Base-by-base conservation (phyloP, 108 stramenopile species). In the Cyclotella distinguenda region DNA sequence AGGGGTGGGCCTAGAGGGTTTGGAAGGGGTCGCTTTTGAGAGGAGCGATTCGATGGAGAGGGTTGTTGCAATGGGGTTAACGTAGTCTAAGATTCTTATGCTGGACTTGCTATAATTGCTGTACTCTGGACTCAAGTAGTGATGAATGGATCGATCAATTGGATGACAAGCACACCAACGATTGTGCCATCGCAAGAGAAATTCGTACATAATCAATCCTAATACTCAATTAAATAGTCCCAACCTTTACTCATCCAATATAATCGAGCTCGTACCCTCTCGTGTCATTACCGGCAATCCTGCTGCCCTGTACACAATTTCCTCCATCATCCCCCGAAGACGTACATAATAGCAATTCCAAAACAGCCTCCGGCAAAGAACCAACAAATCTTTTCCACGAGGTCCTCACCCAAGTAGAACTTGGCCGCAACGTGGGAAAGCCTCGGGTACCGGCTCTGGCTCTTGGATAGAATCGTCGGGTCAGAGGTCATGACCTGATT, bases 1-100 rank as follows among this genome's bases (percentile, higher is more conserved):
- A 38, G 51, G 0, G 47, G 76, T 27, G 76, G 68, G 9, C 42
- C 59, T 15, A 62, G 74, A 30, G 57, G 59, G 1, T 77, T 48
- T 38, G 40, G 57, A 36, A 47, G 66, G 26, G 60, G 71, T 68
- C 55, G 66, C 43, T 56, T 33, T 39, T 56, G 36, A 38, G 22
- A 19, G 13, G 3, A 39, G 5, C 7, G 5, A 52, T 18, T 45
- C 19, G 7, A 18, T 45, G n/a, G 15, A 45, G 44, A 45, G 44
- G 15, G 19, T 5, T 4, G 15, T 45, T n/a, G n/a, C n/a, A n/a
- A n/a, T n/a, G n/a, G n/a, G n/a, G n/a, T n/a, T n/a, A n/a, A n/a
- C n/a, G n/a, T n/a, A n/a, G n/a, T n/a, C n/a, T n/a, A n/a, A n/a
- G n/a, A n/a, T n/a, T n/a, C n/a, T n/a, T n/a, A n/a, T n/a, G n/a